Evolutionary conservation across 768 basidiomycete genomes (phyloP), one percentile per base, ranked within the genome.

Genomic region (Galerina marginata): DNA sequence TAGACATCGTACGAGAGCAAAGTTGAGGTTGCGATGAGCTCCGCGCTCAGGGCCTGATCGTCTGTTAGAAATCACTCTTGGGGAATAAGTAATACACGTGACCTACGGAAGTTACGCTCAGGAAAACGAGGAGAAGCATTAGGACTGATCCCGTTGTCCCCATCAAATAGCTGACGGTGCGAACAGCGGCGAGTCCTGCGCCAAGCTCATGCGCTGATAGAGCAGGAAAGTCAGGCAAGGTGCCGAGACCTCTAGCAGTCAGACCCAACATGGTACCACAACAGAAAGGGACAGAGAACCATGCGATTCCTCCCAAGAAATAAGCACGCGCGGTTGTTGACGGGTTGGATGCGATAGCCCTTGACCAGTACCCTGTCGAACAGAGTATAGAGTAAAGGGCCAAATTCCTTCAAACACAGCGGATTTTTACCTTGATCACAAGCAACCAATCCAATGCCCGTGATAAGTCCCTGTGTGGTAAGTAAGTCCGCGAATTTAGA

Each of bases 281-380:
- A 2, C 72, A 66, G 43, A 77, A 77, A 11, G 79, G 77, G 20
- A 78, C 74, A 6, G 75, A 73, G 37, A 78, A 77, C 76, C 76
- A 77, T 6, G 76, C 73, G 50, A 79, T 61, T 12, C 77, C 78
- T 15, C 77, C 77, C 26, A 77, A 67, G 52, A 79, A 68, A 60
- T 77, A 78, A 0, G 75, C 75, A n/a, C 67, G 69, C 26, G 73
- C 75, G 2, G 75, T 74, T n/a, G 68, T 72, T 45, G 70, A 65
- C 10, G 77, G 76, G 33, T 75, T 64, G 39, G 70, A 73, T 2
- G 78, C 75, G 52, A 78, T 76, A 33, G 76, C 76, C 16, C 75
- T 63, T 52, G 75, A 74, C 75, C 77, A 78, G 54, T 78, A 77
- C 37, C 50, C 33, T 52, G 33, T 33, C 7, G 29, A 7, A 16